Evolutionary conservation across 164 flowering plant species (phyloP), one percentile per base, ranked within the genome.

Genomic region (Hamamelis virginiana): DNA sequence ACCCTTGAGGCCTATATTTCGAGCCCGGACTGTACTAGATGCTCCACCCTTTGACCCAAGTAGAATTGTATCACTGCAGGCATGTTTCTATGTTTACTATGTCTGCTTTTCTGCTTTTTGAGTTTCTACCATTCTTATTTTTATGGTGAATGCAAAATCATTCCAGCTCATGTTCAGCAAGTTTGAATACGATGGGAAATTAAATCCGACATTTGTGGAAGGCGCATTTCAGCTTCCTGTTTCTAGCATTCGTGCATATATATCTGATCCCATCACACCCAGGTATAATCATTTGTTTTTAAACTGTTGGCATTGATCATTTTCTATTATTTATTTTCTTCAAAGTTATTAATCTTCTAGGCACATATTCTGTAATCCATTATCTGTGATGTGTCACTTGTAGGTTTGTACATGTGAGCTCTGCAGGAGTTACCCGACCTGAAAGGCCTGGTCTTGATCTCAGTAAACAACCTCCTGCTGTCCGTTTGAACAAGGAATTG

Each of bases 161-260:
- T 78, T 77, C 51, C 98, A 95, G 97, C 97, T 95, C 61, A 95
- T 95, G 98, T 91, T 83, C 81, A 95, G 97, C 84, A 95, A 95
- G 82, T 95, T 95, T 73, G 98, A 95, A 72, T 92, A 88, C 70
- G 97, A 95, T 78, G 94, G 97, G 46, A 92, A 91, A 79, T 78
- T 92, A 69, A 95, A 91, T 76, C 97, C 97, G 38, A 89, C 93
- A 51, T 95, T 95, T 76, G 76, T 45, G 18, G 99, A 95, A 79
- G 99, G 99, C 46, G 79, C 89, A 71, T 95, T 95, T 80, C 79
- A 89, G 79, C 97, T 95, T 76, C 99, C 97, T 1, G 21, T 95
- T 21, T 89, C 97, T 51, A 82, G 81, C 72, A 85, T 95, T 65
- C 68, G 80, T 59, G 81, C 99, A 53, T 95, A 87, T 67, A 61